Evolutionary conservation across 176 grass and related monocot species (phyloP), one percentile per base, ranked within the genome.

Genomic region (Aegilops longissima): DNA sequence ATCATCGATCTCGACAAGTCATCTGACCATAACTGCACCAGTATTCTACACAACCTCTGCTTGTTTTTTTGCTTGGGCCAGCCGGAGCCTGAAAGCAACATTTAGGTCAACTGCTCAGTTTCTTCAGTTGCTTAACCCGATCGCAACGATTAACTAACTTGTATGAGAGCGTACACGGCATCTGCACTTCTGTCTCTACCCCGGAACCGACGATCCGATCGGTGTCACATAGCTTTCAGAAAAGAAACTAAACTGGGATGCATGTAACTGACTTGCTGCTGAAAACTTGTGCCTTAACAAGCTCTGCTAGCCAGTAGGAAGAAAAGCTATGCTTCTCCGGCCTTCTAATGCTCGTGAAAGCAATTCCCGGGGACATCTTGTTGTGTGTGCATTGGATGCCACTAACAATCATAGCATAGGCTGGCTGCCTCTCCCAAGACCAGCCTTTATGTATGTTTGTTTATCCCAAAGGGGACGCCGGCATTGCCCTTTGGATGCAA

Each of bases 311-410:
- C 21, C 80, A 44, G n/a, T 59, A 68, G 67, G 47, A 68, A 6
- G 30, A 81, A 87, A 91, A 62, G 76, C 58, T 31, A 87, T 40
- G 59, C 81, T 91, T 80, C 81, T 91, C 81, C 59, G 76, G 62
- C 61, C 85, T 84, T 87, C 76, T 91, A 84, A 76, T 84, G 89
- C 85, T 51, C 76, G 39, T 31, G 69, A 91, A 91, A 87, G 89
- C 81, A 87, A 84, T 84, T 84, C 85, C 56, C 40, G 27, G 38
- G 76, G 52, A 76, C 61, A 84, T 84, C 81, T 90, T 90, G 84
- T 84, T 87, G 85, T 84, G 89, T 84, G 85, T 84, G 81, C 89
- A 87, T 91, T 87, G 89, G 89, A 91, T 91, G 47, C 85, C 81
- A 91, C 89, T 91, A 91, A 91, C 81, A 87, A 69, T 76, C 76